Base-by-base conservation (phyloP, 2,329 filamentous ascomycete genomes). In the Colletotrichum spaethianum region DNA sequence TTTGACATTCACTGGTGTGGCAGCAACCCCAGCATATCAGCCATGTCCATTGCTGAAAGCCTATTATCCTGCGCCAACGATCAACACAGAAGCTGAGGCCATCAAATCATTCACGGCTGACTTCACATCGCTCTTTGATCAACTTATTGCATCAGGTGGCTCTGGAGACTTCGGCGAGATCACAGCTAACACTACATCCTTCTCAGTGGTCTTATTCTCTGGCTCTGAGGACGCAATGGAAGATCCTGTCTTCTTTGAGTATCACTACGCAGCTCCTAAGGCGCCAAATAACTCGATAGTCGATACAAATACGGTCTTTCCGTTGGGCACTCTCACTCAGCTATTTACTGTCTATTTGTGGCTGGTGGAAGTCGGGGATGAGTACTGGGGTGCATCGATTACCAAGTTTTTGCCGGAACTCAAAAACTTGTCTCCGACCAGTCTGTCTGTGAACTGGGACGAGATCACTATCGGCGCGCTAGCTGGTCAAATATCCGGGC, bases 321-420 rank as follows among this genome's bases (percentile, higher is more conserved):
- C 78, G 0, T 16, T 80, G 1, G 80, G 80, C 0, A 76, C 77
- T 9, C 50, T 82, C 16, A 80, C 77, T 1, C 79, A 80, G 75
- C 59, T 82, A 0, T 79, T 82, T 50, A 82, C 79, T 0, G 77
- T 80, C 1, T 82, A 82, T 28, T 57, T 78, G 0, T 82, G 80
- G 80, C 74, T 82, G 0, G 75, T 75, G 3, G 69, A 78, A 23
- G 74, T 78, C 40, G 79, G 80, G 0, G 76, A 77, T 3, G 56
- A 11, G 5, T 60, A 74, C 0, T 82, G 79, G 80, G 73, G 77
- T 26, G 72, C 68, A 0, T 73, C 79, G 0, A 78, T 82, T 11
- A 81, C 80, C 0, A 50, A 75, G 0, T 80, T 75, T 48, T 33
- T 82, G 1, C 80, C 79, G 0, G 78, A 81, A 42, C 42, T 80